A percentile compares a stretch with the other conserved stretches of the same genome.
These are phyloP conservation scores for Russula sp. DNA, from an alignment of 768 basidiomycete species.

Conservation along the genomic window DNA sequence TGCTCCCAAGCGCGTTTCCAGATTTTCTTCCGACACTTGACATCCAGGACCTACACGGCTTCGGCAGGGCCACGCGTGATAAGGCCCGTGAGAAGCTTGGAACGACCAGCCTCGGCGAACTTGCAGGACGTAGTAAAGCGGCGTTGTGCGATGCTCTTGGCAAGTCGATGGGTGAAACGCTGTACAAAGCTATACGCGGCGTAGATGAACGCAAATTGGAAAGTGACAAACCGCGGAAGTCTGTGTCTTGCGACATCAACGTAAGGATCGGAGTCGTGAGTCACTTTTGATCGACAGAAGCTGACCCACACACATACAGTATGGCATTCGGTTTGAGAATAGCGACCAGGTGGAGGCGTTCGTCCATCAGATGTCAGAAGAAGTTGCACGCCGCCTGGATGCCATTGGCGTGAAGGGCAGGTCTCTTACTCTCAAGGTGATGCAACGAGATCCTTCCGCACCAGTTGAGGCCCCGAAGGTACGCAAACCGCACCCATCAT, in stretches of 20 bases:
- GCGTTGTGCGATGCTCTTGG: conserved; percentile 71
- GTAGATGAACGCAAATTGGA: conserved; percentile 76
- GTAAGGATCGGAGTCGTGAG: conserved; percentile 42
- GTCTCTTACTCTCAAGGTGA: conserved; percentile 77
- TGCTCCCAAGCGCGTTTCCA: conserved; percentile 47
- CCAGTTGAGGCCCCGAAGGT: conserved; percentile 92
- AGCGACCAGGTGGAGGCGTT: conserved; percentile 78
- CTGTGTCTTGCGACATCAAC: conserved; percentile 92
- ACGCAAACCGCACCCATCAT: conserved; percentile 16
- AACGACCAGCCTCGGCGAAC: conserved; percentile 60
- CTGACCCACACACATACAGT: conserved; percentile 44
- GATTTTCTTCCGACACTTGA: conserved; percentile 59
- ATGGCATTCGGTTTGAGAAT: conserved; percentile 89
- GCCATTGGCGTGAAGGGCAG: conserved; percentile 64
- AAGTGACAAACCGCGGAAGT: conserved; percentile 80
- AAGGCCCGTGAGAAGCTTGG: conserved; percentile 82
- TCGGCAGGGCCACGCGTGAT: conserved; percentile 67
- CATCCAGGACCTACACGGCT: conserved; percentile 81
- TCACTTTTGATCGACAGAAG: conserved; percentile 15
- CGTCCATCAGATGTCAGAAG: conserved; percentile 66
- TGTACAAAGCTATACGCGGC: conserved; percentile 81
- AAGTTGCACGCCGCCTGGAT: conserved; percentile 68
- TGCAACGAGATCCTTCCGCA: conserved; percentile 80
- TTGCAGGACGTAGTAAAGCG: conserved; percentile 56
- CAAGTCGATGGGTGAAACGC: conserved; percentile 71